phyloP scores from a whole-genome alignment of 148 eudicot species.

The Amaranthus palmeri region DNA sequence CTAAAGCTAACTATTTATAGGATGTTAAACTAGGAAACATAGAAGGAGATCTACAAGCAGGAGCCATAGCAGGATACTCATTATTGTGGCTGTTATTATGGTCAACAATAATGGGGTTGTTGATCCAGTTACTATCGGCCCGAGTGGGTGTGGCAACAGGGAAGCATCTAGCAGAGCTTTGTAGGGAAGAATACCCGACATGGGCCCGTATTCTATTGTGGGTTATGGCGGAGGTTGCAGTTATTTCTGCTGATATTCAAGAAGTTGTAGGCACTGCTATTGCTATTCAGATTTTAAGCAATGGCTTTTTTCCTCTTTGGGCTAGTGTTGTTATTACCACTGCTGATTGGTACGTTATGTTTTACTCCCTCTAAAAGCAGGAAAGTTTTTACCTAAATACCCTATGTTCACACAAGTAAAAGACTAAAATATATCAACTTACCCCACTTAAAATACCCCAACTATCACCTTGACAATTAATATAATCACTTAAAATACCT shows the following conservation, averaged over 20 bases:
- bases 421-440: too few species aligned
- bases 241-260: constrained; percentile 32
- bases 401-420: too few species aligned
- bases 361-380: too few species aligned
- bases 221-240: constrained; percentile 39
- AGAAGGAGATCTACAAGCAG: constrained; percentile 89
- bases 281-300: constrained; percentile 39
- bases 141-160: constrained; percentile 84
- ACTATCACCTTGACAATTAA: too few species aligned
- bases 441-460: too few species aligned
- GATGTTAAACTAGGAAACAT: constrained; percentile 52
- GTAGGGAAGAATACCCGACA: constrained; percentile 34
- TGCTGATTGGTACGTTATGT: constrained; percentile 31
- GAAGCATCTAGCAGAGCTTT: constrained; percentile 68
- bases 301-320: constrained; percentile 43
- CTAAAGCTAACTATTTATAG: too few species aligned
- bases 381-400: too few species aligned
- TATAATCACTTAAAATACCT: too few species aligned
- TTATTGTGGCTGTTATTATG: constrained; percentile 77
- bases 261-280: constrained; percentile 47
- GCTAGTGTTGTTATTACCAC: constrained; percentile 40
- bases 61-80: constrained; percentile 82
- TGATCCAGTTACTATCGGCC: constrained; percentile 64
- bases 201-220: constrained; percentile 30
- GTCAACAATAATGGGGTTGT: constrained; percentile 73